Conservation (phyloP, 2,329 filamentous ascomycete species). For the Colletotrichum horii region DNA sequence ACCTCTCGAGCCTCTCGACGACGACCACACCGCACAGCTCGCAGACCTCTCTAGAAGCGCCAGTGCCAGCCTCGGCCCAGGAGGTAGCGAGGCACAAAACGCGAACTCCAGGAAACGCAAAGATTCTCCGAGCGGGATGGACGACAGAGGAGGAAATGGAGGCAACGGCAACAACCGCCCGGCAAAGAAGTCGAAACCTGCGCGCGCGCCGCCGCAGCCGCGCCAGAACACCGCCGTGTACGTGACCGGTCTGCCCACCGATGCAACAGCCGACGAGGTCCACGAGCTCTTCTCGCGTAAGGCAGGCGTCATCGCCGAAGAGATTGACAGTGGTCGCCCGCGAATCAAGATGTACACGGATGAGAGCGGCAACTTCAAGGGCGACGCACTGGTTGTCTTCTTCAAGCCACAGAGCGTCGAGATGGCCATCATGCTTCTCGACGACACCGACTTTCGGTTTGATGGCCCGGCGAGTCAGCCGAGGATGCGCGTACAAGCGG, state of each 20-base stretch:
- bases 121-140: constrained; percentile 31
- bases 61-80: constrained; percentile 15
- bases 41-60: constrained; percentile 23
- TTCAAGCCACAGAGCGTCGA: constrained; percentile 94
- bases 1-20: constrained; percentile 40
- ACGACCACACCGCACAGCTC: constrained; percentile 32
- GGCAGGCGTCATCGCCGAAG: constrained; percentile 90
- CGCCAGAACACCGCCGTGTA: constrained; percentile 89
- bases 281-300: constrained; percentile 81
- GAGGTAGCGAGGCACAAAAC: background rate
- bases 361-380: constrained; percentile 84
- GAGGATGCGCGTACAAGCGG: constrained; percentile 80
- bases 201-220: constrained; percentile 53
- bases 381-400: constrained; percentile 91
- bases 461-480: constrained; percentile 58
- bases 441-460: constrained; percentile 82
- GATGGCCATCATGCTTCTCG: constrained; percentile 80
- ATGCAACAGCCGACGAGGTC: constrained; percentile 82
- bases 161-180: constrained; percentile 31
- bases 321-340: constrained; percentile 85
- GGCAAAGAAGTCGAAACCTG: constrained; percentile 52
- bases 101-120: constrained; percentile 45
- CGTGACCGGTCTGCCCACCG: constrained; percentile 83
- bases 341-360: constrained; percentile 94
- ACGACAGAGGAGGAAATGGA: constrained; percentile 19